phyloP scores from a whole-genome alignment of 345 rosid genomes.

The Trapa bicornis region DNA sequence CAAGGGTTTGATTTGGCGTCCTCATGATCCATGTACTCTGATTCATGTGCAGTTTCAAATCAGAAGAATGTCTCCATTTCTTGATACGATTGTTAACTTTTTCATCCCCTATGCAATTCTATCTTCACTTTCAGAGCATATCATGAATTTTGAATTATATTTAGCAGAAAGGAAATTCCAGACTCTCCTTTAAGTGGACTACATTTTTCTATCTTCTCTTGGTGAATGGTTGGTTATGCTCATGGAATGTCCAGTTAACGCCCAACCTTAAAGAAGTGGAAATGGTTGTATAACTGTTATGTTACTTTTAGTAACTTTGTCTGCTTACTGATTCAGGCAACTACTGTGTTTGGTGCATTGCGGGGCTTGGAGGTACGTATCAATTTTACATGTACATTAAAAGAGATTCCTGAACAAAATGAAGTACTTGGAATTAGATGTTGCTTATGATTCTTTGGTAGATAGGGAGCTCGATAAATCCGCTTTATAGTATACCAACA shows the following conservation, averaged over 20 bases:
- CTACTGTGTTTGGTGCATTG: conserved; percentile 76
- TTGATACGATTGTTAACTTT: not conserved
- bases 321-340: conserved; percentile 44
- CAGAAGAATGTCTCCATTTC: not conserved
- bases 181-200: too few species aligned
- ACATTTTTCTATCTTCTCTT: too few species aligned
- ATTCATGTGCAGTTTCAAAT: not conserved
- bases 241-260: too few species aligned
- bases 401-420: not conserved
- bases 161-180: too few species aligned
- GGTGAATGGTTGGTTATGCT: too few species aligned
- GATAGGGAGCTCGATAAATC: not conserved
- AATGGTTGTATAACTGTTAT: not conserved
- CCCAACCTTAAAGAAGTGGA: not conserved
- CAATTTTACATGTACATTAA: not conserved
- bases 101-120: not conserved
- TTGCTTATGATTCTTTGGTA: not conserved
- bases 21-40: not conserved
- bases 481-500: not conserved
- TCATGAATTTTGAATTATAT: too few species aligned
- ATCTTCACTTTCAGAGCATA: too few species aligned
- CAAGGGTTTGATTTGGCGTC: not conserved
- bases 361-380: conserved; percentile 78
- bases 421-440: not conserved
- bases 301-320: not conserved